A percentile compares a stretch with the other conserved stretches of the same genome.
phyloP scores from a whole-genome alignment of 768 basidiomycete species.

The Cubamyces sp. region DNA sequence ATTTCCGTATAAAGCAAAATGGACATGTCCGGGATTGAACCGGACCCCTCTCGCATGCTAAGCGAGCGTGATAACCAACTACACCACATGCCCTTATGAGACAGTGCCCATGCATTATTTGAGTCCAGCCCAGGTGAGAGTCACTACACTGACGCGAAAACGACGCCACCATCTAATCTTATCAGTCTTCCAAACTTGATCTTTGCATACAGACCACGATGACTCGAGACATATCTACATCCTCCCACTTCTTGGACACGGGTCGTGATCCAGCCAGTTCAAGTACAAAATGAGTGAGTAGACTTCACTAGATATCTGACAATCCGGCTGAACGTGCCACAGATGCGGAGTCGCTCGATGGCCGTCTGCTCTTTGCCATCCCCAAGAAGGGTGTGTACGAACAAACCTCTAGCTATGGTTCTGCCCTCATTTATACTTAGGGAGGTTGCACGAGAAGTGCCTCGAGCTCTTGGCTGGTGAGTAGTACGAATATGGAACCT shows the following conservation, averaged over 20 bases:
- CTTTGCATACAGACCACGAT: not conserved
- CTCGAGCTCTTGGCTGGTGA: conserved; percentile 80
- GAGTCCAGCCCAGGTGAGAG: not conserved
- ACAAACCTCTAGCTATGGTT: not conserved
- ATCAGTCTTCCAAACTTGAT: not conserved
- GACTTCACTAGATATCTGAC: not conserved
- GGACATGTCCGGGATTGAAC: conserved; percentile 22
- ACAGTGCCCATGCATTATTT: not conserved
- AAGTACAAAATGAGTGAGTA: conserved; percentile 16
- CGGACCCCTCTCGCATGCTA: conserved; percentile 21
- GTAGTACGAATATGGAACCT: conserved; percentile 24
- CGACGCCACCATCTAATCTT: conserved; percentile 1
- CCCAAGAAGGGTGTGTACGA: conserved; percentile 88
- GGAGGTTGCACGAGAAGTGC: conserved; percentile 90
- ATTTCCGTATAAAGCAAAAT: not conserved
- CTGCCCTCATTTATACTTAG: conserved; percentile 41
- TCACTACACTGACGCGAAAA: no score
- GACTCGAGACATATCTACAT: conserved; percentile 7
- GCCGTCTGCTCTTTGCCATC: conserved; percentile 90
- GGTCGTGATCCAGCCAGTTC: not conserved
- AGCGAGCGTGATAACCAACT: conserved; percentile 22
- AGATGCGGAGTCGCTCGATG: conserved; percentile 82
- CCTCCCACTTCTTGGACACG: not conserved
- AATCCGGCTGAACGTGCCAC: not conserved
- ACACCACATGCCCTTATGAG: conserved; percentile 15